Conservation (phyloP, 495 filamentous ascomycete species). For the Penicillium daleae region DNA sequence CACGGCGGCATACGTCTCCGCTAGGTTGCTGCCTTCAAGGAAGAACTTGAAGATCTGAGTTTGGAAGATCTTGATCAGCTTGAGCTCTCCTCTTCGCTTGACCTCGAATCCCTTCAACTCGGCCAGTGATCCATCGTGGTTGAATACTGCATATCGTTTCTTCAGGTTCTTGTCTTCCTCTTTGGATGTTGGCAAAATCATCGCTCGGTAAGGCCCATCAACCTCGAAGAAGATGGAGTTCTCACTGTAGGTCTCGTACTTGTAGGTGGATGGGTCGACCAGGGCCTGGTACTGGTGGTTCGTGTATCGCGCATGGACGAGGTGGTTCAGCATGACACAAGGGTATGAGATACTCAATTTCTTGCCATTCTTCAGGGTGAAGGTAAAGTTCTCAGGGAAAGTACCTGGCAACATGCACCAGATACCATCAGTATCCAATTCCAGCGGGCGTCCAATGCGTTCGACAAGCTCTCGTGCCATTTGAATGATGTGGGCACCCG, state of each 20-base stretch:
- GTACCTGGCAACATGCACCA: conserved; percentile 99
- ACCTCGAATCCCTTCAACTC: conserved; percentile 98
- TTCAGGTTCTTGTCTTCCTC: conserved; percentile 99
- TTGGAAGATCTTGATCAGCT: conserved; percentile 99
- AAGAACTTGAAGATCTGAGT: conserved; percentile 99
- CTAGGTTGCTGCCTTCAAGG: conserved; percentile 81
- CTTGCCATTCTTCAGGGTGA: conserved; percentile 92
- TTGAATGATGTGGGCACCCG: conserved; percentile 96
- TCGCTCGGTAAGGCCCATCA: conserved; percentile 94
- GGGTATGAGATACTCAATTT: conserved; percentile 95
- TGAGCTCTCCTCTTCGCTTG: conserved; percentile 96
- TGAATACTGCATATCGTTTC: conserved; percentile 98
- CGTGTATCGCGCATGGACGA: conserved; percentile 93
- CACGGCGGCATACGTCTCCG: conserved; percentile 88
- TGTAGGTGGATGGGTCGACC: conserved; percentile 74
- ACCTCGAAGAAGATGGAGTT: conserved; percentile 99
- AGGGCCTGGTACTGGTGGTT: conserved; percentile 97
- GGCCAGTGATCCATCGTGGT: conserved; percentile 94
- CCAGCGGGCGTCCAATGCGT: conserved; percentile 87
- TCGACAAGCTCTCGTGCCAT: conserved; percentile 95
- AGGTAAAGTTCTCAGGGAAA: conserved; percentile 96
- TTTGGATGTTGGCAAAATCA: conserved; percentile 96
- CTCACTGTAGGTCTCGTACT: conserved; percentile 93
- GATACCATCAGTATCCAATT: conserved; percentile 99
- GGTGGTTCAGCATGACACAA: conserved; percentile 98